A percentile compares a stretch with the other conserved stretches of the same genome.
phyloP scores from a whole-genome alignment of 1,284 basidiomycete genomes.

The Puccinia hordei region DNA sequence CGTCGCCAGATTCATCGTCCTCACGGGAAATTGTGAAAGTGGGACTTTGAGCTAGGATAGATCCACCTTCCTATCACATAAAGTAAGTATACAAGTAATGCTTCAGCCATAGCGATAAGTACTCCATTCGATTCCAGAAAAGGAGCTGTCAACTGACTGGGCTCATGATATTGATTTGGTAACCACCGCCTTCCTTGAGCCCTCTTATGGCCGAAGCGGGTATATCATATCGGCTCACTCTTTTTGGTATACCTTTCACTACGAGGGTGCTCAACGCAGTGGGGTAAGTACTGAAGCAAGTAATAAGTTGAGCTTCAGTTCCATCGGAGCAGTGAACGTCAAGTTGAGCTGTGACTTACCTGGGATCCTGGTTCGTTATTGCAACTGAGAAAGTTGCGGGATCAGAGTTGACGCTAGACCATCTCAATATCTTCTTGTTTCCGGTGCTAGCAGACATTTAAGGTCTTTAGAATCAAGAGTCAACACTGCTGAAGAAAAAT shows the following conservation, averaged over 20 bases:
- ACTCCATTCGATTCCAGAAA: background rate
- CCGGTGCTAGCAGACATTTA: background rate
- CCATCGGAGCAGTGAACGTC: background rate
- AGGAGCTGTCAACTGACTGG: background rate
- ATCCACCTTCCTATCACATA: slow-evolving; percentile 18
- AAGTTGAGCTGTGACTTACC: slow-evolving; percentile 1
- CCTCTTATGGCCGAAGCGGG: slow-evolving; percentile 23
- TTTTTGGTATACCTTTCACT: slow-evolving; percentile 11
- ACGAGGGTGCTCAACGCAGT: slow-evolving; percentile 14
- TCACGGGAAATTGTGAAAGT: slow-evolving; percentile 26
- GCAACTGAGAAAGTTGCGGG: slow-evolving; percentile 21
- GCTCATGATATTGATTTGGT: slow-evolving; percentile 40
- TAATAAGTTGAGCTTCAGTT: background rate
- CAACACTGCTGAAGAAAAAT: background rate
- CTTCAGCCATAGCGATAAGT: background rate
- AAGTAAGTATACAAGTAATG: background rate
- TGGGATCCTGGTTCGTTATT: slow-evolving; percentile 29
- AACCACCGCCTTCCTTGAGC: slow-evolving; percentile 31
- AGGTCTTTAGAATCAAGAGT: background rate
- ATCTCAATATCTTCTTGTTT: slow-evolving; percentile 1
- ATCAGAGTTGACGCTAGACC: slow-evolving; percentile 31
- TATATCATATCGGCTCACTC: background rate
- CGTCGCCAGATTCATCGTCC: slow-evolving; percentile 5
- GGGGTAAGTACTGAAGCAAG: slow-evolving; percentile 26
- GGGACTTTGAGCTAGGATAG: slow-evolving; percentile 42